phyloP scores from a whole-genome alignment of 805 yeast genomes.

The Kodamaea jinghongensis region DNA sequence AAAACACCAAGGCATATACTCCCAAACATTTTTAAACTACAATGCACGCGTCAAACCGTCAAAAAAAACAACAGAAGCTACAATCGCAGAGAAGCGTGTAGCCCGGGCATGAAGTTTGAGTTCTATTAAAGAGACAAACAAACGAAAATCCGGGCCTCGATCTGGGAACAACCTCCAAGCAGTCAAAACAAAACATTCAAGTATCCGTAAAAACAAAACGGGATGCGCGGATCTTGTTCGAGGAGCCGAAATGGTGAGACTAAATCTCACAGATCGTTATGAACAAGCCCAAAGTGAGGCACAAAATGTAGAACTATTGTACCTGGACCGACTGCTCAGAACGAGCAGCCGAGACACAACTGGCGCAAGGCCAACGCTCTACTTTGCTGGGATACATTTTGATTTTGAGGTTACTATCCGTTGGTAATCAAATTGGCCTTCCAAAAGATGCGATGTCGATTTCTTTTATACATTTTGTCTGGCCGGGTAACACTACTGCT shows the following conservation, averaged over 20 bases:
- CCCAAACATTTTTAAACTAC: too few species aligned
- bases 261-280: constrained; percentile 1
- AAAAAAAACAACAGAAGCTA: not conserved
- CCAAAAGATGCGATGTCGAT: constrained; percentile 3
- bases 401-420: constrained; percentile 31
- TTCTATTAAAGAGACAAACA: constrained; percentile 36
- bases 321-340: constrained; percentile 17
- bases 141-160: constrained; percentile 47
- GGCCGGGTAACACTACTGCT: constrained; percentile 15
- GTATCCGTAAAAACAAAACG: constrained; percentile 28
- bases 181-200: constrained; percentile 25
- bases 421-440: constrained; percentile 30
- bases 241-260: not conserved
- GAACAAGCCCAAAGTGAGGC: constrained; percentile 15
- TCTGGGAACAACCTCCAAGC: constrained; percentile 34
- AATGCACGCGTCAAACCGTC: not conserved
- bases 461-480: constrained; percentile 6
- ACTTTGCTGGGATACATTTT: constrained; percentile 25
- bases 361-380: constrained; percentile 18
- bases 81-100: constrained; percentile 18
- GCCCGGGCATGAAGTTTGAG: constrained; percentile 52
- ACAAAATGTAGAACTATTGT: constrained; percentile 19
- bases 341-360: constrained; percentile 21
- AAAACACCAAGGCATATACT: too few species aligned
- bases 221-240: constrained; percentile 14